Percentiles rank a stretch among this genome's conserved stretches.
Evolutionary conservation across 768 basidiomycete genomes (phyloP).

Genomic region (Leccinum aurantiacum): DNA sequence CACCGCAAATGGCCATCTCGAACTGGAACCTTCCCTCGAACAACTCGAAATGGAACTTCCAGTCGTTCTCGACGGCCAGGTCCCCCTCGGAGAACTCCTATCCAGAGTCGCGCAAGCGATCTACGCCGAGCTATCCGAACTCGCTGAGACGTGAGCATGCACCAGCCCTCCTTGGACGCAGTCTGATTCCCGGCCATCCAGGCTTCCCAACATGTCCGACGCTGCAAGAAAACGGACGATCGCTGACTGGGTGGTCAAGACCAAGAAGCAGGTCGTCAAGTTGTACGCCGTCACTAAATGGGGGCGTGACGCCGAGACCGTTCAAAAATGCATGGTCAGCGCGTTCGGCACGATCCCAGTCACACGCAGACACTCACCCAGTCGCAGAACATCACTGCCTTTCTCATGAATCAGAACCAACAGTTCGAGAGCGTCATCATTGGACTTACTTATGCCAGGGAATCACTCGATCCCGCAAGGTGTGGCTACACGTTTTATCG

Average conservation of each 20-base stretch:
- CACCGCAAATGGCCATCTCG: conserved; percentile 35
- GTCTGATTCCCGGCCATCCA: conserved; percentile 25
- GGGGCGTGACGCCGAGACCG: conserved; percentile 79
- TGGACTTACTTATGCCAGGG: conserved; percentile 62
- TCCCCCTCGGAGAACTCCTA: conserved; percentile 69
- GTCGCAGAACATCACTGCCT: conserved; percentile 78
- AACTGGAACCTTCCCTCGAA: conserved; percentile 45
- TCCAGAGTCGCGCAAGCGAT: conserved; percentile 76
- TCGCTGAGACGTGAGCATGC: conserved; percentile 77
- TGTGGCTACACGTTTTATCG: conserved; percentile 29
- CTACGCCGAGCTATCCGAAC: conserved; percentile 79
- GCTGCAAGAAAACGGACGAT: conserved; percentile 74
- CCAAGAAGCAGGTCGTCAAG: conserved; percentile 87
- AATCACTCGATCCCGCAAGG: conserved; percentile 78
- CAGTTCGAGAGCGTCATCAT: conserved; percentile 75
- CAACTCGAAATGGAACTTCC: conserved; percentile 76
- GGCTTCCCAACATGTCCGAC: conserved; percentile 83
- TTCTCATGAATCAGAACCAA: conserved; percentile 80
- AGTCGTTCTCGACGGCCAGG: conserved; percentile 67
- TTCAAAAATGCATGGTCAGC: conserved; percentile 83
- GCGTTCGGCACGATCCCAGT: neutral
- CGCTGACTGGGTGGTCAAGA: conserved; percentile 89
- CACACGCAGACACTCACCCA: neutral
- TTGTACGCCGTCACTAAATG: conserved; percentile 85
- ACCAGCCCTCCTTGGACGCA: neutral